Evolutionary conservation across 2,329 filamentous ascomycete species (phyloP), one percentile per base, ranked within the genome.

Genomic region (Neospermospora avenae): DNA sequence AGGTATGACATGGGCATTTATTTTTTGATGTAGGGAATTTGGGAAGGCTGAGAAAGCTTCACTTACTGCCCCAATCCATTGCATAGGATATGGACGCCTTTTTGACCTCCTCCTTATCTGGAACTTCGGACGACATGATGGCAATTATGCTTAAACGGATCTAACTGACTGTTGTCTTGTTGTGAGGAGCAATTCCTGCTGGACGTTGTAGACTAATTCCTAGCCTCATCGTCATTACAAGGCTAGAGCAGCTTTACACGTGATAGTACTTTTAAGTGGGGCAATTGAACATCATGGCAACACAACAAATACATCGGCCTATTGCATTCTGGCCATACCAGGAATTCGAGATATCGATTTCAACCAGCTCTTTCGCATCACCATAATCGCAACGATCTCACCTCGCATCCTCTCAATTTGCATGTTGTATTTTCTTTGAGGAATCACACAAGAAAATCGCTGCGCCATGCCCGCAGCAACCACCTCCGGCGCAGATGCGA

Each of bases 41-140:
- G 55, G 25, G 6, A 34, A 58, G 24, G 57, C 25, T 31, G 31
- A 39, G 37, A 37, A n/a, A 53, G 25, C 41, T 22, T 58, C 34
- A 77, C 77, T 65, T 75, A 82, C 80, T 77, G 70, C 80, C 80
- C 79, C 79, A 82, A 65, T 77, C 77, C 64, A 75, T 76, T 41
- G 78, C 75, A 60, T 76, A 78, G 59, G 77, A 75, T 53, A 81
- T 70, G 34, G 74, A 65, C 45, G 75, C 74, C 63, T 74, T 71
- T 69, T 77, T 75, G 51, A 70, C 73, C 48, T 70, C 58, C 62
- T 68, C 39, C 22, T 61, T 61, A 46, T 58, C 57, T 57, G 66
- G 60, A 18, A 67, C 61, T 61, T 66, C 55, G 10, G 63, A 55
- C 14, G 68, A 58, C 68, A 71, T 71, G 3, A 39, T 66, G 51